Base-by-base conservation (phyloP, 257 asterid genomes). In the Nyctanthes arbortristis region DNA sequence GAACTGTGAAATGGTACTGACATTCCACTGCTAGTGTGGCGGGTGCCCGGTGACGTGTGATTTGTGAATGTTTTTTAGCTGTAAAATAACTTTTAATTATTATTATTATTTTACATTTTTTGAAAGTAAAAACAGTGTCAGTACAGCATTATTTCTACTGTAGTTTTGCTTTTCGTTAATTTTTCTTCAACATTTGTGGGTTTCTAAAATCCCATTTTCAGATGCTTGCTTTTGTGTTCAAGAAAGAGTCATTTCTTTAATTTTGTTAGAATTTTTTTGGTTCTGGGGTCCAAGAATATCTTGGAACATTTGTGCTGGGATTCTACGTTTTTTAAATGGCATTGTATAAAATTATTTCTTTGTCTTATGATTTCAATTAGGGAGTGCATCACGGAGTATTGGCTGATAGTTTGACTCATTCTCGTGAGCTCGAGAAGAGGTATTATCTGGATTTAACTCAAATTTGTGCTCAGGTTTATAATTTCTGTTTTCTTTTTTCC, bases 281-380 rank as follows among this genome's bases (percentile, higher is more conserved):
- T 66, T 65, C 49, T 65, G 65, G n/a, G 61, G 70, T 58, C 63
- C 70, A 43, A 63, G 76, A 78, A 65, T 74, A 33, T 61, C 61
- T 77, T 30, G 66, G 75, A 57, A 24, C 45, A 37, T 68, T 66
- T 77, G n/a, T 72, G 80, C 66, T 87, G 84, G 81, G 72, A 69
- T 78, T 65, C 18, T 18, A 6, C 58, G 52, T 22, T 65, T 63
- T 59, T 45, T 57, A 33, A 63, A 74, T 59, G 64, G 10, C 72
- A 71, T 75, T 72, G 80, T 35, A 65, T 71, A 75, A 80, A 73
- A 77, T 52, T 43, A 13, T 61, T 60, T 31, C 45, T 71, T 73
- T 59, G 66, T 76, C 68, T 56, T 40, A 7, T 40, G 35, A 11
- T 70, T 39, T 78, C 71, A 47, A 56, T 55, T 71, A 43, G 73